Evolutionary conservation across 1,284 basidiomycete genomes (phyloP), one percentile per base, ranked within the genome.

Genomic region (Trametes pubescens): DNA sequence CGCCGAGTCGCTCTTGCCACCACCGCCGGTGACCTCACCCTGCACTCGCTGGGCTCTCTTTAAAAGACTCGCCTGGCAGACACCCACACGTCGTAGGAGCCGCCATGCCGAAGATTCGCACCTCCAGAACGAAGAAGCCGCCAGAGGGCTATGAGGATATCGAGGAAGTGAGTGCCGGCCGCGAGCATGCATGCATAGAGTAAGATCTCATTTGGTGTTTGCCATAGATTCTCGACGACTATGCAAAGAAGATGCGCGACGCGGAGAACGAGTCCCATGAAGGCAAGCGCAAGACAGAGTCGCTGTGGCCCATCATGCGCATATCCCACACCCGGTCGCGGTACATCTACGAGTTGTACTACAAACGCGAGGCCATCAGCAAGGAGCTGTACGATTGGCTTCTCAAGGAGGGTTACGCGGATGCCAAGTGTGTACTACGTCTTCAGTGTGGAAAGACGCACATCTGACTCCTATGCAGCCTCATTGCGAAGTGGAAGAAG

Each of bases 401-500:
- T 63, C 77, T 99, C 74, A 99, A 99, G 82, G 93, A 99, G 78
- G 94, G 94, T 14, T 99, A 99, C 78, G 98, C 94, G 13, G 98
- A 99, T 77, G 91, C 92, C 52, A 98, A 98, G 97, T 98, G 76
- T 77, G 94, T 84, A 5, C 4, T n/a, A 4, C 44, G 24, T 43
- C 7, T 6, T 16, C n/a, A 44, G 18, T 35, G 1, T 11, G n/a
- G 2, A 11, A 10, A n/a, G 34, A 26, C 16, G 7, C 4, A 3
- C 18, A 22, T 6, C 37, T 38, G n/a, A 48, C n/a, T 11, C 4
- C 16, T 35, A 43, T 72, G 18, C 44, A 99, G 97, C 74, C 81
- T 99, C 76, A 95, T 99, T 77, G 98, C 98, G 35, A 99, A 99
- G 78, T 99, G 98, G 98, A 99, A 99, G 84, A 98, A 98, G 80